These are phyloP conservation scores for Elsinoe batatas DNA, from an alignment of 2,329 filamentous ascomycete genomes.

Conservation along the genomic window DNA sequence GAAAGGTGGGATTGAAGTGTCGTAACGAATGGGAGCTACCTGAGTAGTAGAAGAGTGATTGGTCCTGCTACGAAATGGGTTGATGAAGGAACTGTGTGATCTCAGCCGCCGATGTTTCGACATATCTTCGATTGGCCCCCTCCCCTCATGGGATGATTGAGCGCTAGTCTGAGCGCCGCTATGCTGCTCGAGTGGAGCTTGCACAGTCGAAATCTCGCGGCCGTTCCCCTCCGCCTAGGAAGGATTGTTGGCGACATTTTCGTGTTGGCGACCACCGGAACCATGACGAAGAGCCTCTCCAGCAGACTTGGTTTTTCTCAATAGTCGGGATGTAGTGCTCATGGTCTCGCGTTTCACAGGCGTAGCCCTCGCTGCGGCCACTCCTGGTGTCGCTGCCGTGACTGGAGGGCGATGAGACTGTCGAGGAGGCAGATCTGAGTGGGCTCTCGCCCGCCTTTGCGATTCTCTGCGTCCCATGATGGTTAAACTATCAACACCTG, in stretches of 20 bases:
- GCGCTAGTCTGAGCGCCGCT: neutral
- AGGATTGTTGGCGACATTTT: no score
- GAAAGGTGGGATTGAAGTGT: constrained; percentile 21
- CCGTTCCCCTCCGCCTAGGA: no score
- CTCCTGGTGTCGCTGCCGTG: no score
- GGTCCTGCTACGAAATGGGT: constrained; percentile 35
- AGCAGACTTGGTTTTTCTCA: constrained; percentile 7
- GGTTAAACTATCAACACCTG: neutral
- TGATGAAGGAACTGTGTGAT: constrained; percentile 34
- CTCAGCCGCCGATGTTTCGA: constrained; percentile 14
- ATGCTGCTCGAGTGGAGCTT: neutral
- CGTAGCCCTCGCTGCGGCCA: no score
- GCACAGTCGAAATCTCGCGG: neutral
- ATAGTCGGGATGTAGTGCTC: neutral
- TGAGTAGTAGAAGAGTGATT: constrained; percentile 21
- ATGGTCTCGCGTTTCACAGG: neutral
- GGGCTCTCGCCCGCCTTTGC: neutral
- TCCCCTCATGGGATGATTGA: neutral
- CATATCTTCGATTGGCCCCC: neutral
- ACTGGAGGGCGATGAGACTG: no score
- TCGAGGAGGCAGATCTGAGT: neutral
- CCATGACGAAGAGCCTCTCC: neutral
- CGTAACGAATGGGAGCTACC: constrained; percentile 17
- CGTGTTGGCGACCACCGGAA: no score
- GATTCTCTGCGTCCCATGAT: neutral